Percentiles rank a stretch among this genome's conserved stretches.
These are phyloP conservation scores for Macadamia integrifolia DNA, from an alignment of 164 flowering plant species.

Conservation along the genomic window DNA sequence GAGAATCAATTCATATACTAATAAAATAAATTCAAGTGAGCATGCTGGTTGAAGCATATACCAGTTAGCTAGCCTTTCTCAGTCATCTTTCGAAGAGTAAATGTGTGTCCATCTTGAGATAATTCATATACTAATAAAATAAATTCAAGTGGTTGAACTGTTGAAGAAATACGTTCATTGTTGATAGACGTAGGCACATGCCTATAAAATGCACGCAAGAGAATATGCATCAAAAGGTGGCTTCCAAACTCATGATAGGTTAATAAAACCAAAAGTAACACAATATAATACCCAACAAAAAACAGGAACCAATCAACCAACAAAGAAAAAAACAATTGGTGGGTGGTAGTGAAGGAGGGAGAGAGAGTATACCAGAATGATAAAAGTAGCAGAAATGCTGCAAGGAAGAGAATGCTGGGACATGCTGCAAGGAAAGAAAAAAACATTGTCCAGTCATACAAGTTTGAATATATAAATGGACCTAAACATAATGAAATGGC, in stretches of 20 bases:
- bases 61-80: no score
- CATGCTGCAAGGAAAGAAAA: constrained; percentile 50
- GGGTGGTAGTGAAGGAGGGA: neutral
- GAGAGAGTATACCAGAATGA: constrained; percentile 72
- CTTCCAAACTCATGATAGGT: neutral
- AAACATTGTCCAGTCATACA: neutral
- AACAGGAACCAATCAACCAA: neutral
- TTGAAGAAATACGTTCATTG: no score
- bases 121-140: no score
- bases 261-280: neutral
- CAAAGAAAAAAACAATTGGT: neutral
- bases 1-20: no score
- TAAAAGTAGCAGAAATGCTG: constrained; percentile 81
- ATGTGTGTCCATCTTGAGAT: no score
- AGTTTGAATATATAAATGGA: neutral
- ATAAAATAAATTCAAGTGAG: no score
- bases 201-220: no score
- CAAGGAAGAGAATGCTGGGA: constrained; percentile 68
- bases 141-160: no score
- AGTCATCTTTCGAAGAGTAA: no score
- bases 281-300: neutral
- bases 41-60: no score
- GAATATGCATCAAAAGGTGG: no score
- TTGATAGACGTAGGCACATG: no score
- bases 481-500: neutral